phyloP scores from a whole-genome alignment of 1,139 yeast genomes.

The Candida sp. region DNA sequence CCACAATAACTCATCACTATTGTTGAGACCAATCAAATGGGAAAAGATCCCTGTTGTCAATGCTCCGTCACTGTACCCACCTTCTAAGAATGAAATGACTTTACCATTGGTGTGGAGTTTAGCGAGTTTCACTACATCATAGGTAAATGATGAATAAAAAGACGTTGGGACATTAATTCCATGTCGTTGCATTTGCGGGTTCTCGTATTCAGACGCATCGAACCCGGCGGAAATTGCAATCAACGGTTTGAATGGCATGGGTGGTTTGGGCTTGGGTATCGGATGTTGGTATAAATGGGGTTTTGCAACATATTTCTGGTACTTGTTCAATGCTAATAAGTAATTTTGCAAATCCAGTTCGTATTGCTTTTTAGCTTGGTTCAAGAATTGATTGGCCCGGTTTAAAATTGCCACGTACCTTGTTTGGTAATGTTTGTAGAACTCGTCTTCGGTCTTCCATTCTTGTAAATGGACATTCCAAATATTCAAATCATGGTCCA shows the following conservation, averaged over 20 bases:
- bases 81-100: slow-evolving; percentile 71
- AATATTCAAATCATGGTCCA: slow-evolving; percentile 76
- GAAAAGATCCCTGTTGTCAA: slow-evolving; percentile 77
- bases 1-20: slow-evolving; percentile 52
- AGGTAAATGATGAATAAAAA: slow-evolving; percentile 71
- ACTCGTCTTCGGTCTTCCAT: slow-evolving; percentile 63
- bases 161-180: slow-evolving; percentile 81
- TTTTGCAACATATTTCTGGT: slow-evolving; percentile 25
- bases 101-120: slow-evolving; percentile 59
- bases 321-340: slow-evolving; percentile 21
- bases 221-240: slow-evolving; percentile 82
- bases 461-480: slow-evolving; percentile 84
- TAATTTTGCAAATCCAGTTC: slow-evolving; percentile 35
- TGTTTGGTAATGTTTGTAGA: slow-evolving; percentile 58
- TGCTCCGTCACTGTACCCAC: slow-evolving; percentile 88
- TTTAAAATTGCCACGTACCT: slow-evolving; percentile 62
- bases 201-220: slow-evolving; percentile 85
- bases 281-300: slow-evolving; percentile 26
- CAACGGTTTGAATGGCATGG: slow-evolving; percentile 64
- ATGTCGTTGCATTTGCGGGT: slow-evolving; percentile 82
- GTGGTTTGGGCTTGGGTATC: slow-evolving; percentile 28
- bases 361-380: slow-evolving; percentile 44
- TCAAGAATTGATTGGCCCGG: slow-evolving; percentile 68
- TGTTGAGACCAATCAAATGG: slow-evolving; percentile 62
- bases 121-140: slow-evolving; percentile 68